Evolutionary conservation across 1,284 basidiomycete species (phyloP), one percentile per base, ranked within the genome.

Genomic region (Chondrostereum purpureum): DNA sequence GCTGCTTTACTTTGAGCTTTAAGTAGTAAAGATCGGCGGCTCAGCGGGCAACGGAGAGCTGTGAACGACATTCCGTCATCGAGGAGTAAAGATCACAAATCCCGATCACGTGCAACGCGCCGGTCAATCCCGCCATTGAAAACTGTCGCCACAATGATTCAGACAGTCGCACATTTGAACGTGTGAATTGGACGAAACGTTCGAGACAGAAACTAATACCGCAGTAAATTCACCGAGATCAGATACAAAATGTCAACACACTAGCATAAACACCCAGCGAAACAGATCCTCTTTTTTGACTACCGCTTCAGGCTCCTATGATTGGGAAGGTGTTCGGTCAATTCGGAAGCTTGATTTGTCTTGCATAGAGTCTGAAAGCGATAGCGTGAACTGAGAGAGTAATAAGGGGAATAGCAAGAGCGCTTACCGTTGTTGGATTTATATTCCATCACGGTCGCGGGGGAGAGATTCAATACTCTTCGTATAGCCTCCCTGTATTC

Each of bases 271-370:
- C n/a, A n/a, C n/a, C n/a, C n/a, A n/a, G n/a, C n/a, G n/a, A n/a
- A n/a, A n/a, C n/a, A n/a, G n/a, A n/a, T n/a, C n/a, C n/a, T n/a
- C n/a, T n/a, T n/a, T n/a, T n/a, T n/a, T n/a, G n/a, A n/a, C n/a
- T 31, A 31, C 27, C 8, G 27, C 27, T 8, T 31, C 27, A n/a
- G 8, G 36, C 16, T 48, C 38, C 14, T 44, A 47, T 43, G 52
- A 54, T 14, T 16, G 38, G 64, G 53, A 69, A 21, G 72, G 66
- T 13, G 71, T 68, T 38, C 80, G 70, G 55, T 84, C 81, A 45
- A 78, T 81, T 19, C 86, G 76, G 67, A 88, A 88, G 54, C 81
- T 86, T 20, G 84, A 87, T 58, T 81, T 87, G 66, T 88, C 86
- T 56, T 86, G 83, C 77, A 89, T 82, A 40, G 86, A 88, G 62